A percentile compares a stretch with the other conserved stretches of the same genome.
phyloP scores from a whole-genome alignment of 306 rosid species.

The Heteromeles arbutifolia region DNA sequence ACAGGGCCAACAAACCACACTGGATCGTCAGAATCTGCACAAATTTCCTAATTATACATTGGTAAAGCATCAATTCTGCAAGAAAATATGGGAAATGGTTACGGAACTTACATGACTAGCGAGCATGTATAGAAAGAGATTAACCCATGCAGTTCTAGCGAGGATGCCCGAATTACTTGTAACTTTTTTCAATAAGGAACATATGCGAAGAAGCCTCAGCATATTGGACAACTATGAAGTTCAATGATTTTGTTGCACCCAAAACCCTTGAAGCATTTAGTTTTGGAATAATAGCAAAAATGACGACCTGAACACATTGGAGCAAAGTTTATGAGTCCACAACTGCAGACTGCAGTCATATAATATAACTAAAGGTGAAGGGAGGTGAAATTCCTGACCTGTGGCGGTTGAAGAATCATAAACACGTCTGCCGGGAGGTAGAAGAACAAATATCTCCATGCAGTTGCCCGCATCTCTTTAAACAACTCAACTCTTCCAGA shows the following conservation, averaged over 20 bases:
- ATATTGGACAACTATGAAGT: slow-evolving; percentile 17
- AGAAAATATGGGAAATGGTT: too few species aligned
- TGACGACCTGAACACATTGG: slow-evolving; percentile 11
- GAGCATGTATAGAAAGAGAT: slow-evolving; percentile 20
- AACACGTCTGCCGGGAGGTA: not conserved
- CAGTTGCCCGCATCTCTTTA: not conserved
- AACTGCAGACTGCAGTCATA: too few species aligned
- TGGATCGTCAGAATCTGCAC: too few species aligned
- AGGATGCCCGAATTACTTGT: slow-evolving; percentile 6
- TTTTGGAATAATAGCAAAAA: not conserved
- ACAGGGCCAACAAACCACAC: not conserved
- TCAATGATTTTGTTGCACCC: not conserved
- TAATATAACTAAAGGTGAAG: not conserved
- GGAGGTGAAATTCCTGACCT: not conserved
- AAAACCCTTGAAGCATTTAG: not conserved
- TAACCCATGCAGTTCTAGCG: slow-evolving; percentile 17
- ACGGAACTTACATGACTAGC: slow-evolving; percentile 22
- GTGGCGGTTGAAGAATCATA: slow-evolving; percentile 19
- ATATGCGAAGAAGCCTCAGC: slow-evolving; percentile 23
- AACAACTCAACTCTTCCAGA: not conserved
- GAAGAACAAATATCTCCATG: not conserved
- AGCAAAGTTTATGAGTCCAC: too few species aligned
- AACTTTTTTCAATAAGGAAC: slow-evolving; percentile 1
- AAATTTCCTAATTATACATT: too few species aligned
- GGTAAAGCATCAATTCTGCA: too few species aligned